Base-by-base conservation (phyloP, 495 filamentous ascomycete species). In the Hypoxylon crocopeplum region DNA sequence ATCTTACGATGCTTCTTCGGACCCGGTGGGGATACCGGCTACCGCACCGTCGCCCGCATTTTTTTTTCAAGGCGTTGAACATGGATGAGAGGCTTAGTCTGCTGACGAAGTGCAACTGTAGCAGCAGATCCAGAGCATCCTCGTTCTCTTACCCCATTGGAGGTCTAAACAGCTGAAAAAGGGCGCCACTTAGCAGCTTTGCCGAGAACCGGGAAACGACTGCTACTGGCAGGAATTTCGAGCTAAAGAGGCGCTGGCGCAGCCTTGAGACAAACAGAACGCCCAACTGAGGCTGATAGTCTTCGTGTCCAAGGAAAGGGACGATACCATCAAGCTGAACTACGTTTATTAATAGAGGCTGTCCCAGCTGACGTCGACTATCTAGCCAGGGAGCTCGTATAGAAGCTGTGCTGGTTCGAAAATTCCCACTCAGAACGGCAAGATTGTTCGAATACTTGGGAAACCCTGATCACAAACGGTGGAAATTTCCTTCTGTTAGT, bases 81-180 rank as follows among this genome's bases (percentile, higher is more conserved):
- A 59, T 50, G 61, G 61, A 29, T 56, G 50, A 51, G 25, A 21
- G 29, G 36, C 38, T 21, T 6, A 22, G 36, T 17, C 27, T 16
- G 32, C 49, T 47, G 41, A 29, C 39, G 25, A 27, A 59, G 54
- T 59, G 50, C 39, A 50, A 64, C 54, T 59, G 61, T 64, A 42
- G 42, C 39, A 50, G 46, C 48, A 51, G 44, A 49, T 50, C 42
- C 17, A 19, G 39, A 2, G 37, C 22, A 21, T 15, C 41, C 36
- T 15, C 15, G 34, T 50, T 30, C 38, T 30, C 37, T 37, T 34
- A 16, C 19, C 20, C 34, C 36, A 48, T 36, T 10, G 33, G 21
- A 39, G 30, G 48, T 47, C 48, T 42, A 48, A 36, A 21, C 21
- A 44, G 7, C 25, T 56, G 33, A 48, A 32, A 11, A 39, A 16